phyloP scores from a whole-genome alignment of 2,329 filamentous ascomycete genomes.

The Diplocarpon rosae region DNA sequence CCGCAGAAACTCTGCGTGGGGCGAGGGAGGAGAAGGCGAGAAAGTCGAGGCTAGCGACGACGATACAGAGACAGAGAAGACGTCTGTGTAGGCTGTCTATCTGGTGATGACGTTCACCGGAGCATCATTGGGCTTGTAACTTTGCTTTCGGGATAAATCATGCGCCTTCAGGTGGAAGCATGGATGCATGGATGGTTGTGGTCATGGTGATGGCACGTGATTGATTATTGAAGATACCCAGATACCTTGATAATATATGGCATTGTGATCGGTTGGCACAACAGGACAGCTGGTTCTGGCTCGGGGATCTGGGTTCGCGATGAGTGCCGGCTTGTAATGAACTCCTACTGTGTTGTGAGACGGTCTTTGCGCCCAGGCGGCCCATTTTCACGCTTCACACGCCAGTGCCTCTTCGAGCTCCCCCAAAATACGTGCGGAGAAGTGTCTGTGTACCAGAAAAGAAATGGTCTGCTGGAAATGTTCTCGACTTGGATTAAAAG shows the following conservation, averaged over 20 bases:
- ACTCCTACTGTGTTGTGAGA: no score
- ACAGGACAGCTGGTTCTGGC: neutral
- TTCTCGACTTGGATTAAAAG: no score
- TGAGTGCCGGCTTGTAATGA: no score
- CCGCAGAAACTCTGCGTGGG: constrained; percentile 24
- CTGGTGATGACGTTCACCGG: neutral
- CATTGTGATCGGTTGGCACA: constrained; percentile 2
- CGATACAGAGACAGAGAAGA: constrained; percentile 6
- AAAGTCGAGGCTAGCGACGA: constrained; percentile 13
- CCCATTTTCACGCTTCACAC: no score
- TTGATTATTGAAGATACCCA: constrained; percentile 20
- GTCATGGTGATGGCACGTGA: no score
- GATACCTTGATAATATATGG: constrained; percentile 16
- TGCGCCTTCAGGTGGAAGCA: constrained; percentile 6
- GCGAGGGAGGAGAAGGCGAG: constrained; percentile 15
- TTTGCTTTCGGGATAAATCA: neutral
- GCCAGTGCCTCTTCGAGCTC: no score
- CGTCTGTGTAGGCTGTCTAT: constrained; percentile 6
- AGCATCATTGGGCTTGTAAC: neutral
- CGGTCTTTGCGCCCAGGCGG: no score
- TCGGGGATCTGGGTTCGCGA: neutral
- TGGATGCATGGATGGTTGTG: no score
- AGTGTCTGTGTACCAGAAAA: no score
- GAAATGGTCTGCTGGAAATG: no score
- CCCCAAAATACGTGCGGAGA: no score